Percentiles rank a stretch among this genome's conserved stretches.
phyloP scores from a whole-genome alignment of 176 grass and related monocot genomes.

The Puccinellia tenuiflora region DNA sequence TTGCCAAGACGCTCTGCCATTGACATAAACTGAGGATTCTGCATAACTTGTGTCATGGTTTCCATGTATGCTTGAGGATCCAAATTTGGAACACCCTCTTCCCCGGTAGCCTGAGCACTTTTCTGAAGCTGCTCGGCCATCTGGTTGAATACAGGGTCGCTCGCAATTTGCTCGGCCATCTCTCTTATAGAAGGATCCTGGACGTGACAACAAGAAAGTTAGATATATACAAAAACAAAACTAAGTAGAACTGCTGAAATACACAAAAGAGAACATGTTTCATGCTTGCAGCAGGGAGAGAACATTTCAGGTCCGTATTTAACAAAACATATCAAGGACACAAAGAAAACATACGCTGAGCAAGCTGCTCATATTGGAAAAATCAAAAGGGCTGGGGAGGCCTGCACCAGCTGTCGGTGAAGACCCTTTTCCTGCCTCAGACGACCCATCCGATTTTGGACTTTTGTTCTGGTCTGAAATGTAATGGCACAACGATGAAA shows the following conservation, averaged over 20 bases:
- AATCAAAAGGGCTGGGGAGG: conserved; percentile 66
- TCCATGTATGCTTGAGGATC: conserved; percentile 77
- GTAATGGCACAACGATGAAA: not conserved
- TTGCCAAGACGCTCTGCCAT: conserved; percentile 87
- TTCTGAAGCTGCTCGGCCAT: conserved; percentile 90
- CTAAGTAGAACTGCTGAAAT: not conserved
- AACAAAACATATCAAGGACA: not conserved
- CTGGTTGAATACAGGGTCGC: conserved; percentile 77
- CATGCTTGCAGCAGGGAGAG: not conserved
- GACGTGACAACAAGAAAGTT: conserved; percentile 19
- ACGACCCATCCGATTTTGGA: conserved; percentile 44
- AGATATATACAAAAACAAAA: not conserved
- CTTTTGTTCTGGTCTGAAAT: conserved; percentile 55
- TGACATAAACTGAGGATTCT: conserved; percentile 83
- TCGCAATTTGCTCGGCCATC: conserved; percentile 85
- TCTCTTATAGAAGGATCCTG: conserved; percentile 91
- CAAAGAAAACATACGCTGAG: conserved; percentile 52
- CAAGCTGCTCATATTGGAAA: conserved; percentile 63
- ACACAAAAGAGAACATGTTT: not conserved
- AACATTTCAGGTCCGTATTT: not conserved
- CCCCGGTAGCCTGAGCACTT: conserved; percentile 53
- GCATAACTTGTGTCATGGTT: conserved; percentile 87
- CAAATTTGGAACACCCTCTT: conserved; percentile 61
- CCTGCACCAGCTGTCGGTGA: conserved; percentile 22
- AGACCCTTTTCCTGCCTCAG: conserved; percentile 11